Conservation (phyloP, 345 rosid species). For the Erysimum cheiranthoides region DNA sequence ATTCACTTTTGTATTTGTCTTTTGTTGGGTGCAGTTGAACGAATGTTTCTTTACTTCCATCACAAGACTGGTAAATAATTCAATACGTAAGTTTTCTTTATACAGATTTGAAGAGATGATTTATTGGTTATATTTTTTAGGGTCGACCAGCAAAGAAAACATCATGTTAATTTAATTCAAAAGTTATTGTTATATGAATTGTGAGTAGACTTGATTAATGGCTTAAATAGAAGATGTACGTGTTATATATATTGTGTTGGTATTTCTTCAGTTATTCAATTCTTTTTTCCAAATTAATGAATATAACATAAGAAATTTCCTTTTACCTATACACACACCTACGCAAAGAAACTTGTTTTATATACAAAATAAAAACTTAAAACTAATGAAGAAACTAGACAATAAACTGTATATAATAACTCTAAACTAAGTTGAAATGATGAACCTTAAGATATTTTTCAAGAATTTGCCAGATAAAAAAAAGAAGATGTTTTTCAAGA, state of each 20-base stretch:
- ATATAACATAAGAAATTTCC: background rate
- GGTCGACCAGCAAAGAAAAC: background rate
- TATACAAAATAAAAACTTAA: background rate
- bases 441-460: background rate
- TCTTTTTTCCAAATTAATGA: background rate
- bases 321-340: background rate
- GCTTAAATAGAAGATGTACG: background rate
- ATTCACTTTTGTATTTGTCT: conserved; percentile 45
- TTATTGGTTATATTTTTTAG: background rate
- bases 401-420: background rate
- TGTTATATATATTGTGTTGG: background rate
- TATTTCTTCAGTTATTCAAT: background rate
- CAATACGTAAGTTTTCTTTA: background rate
- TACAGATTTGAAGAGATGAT: no score
- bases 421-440: background rate
- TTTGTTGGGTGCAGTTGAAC: conserved; percentile 40
- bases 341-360: background rate
- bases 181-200: background rate
- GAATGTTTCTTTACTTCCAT: conserved; percentile 48
- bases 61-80: conserved; percentile 37
- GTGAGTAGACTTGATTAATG: conserved; percentile 8
- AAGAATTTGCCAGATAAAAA: no score
- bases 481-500: background rate
- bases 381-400: background rate
- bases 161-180: background rate